Evolutionary conservation across 2,329 filamentous ascomycete species (phyloP).

Genomic region (Trichoderma asperellum): DNA sequence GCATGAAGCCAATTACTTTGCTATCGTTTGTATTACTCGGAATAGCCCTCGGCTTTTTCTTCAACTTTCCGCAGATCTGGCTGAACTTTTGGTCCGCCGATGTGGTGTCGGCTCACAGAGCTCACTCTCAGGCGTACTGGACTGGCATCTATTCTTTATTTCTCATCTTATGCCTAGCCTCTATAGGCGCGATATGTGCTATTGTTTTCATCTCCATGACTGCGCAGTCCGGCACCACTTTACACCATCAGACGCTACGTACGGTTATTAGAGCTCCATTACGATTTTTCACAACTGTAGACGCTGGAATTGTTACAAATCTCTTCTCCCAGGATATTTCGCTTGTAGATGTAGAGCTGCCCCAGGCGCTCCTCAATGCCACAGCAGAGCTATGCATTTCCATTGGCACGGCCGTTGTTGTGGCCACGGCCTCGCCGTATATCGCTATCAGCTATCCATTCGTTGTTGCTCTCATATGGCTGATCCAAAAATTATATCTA

Average conservation of each 20-base stretch:
- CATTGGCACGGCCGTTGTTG: conserved; percentile 52
- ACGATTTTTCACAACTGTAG: conserved; percentile 47
- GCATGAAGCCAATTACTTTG: conserved; percentile 32
- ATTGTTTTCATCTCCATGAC: conserved; percentile 35
- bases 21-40: conserved; percentile 33
- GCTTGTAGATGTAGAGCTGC: conserved; percentile 47
- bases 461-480: conserved; percentile 50
- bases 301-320: conserved; percentile 48
- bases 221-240: conserved; percentile 37
- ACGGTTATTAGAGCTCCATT: conserved; percentile 47
- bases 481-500: conserved; percentile 61
- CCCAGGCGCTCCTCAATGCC: conserved; percentile 41
- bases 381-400: conserved; percentile 33
- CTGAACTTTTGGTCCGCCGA: conserved; percentile 48
- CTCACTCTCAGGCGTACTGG: conserved; percentile 36
- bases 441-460: conserved; percentile 56
- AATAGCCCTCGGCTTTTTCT: conserved; percentile 36
- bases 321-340: conserved; percentile 52
- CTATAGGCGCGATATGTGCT: conserved; percentile 32
- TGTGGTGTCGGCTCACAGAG: background rate
- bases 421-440: conserved; percentile 49
- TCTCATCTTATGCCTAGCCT: background rate
- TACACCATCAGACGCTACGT: conserved; percentile 42
- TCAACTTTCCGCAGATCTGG: conserved; percentile 44
- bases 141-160: conserved; percentile 41